Base-by-base conservation (phyloP, 257 asterid species). In the Henckelia pumila region DNA sequence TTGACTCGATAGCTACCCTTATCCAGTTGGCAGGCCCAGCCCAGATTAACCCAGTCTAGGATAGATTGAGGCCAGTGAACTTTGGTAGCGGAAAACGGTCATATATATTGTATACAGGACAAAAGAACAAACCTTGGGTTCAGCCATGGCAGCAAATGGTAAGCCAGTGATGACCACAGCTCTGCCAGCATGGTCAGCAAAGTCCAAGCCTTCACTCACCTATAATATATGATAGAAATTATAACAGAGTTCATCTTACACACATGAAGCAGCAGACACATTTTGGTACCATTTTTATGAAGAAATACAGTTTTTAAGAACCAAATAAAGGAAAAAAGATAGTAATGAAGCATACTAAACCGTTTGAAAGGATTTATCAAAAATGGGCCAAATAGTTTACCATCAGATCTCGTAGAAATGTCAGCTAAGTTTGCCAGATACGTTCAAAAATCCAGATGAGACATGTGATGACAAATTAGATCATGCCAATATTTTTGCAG, bases 191-290 rank as follows among this genome's bases (percentile, higher is more conserved):
- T 85, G 92, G 70, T 93, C 99, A 70, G 97, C 97, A 82, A 93
- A 93, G 77, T 93, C 99, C 80, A 93, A 71, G 74, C 99, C 99
- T 85, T 93, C 99, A 76, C 99, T 93, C 72, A 90, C 99, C 99
- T 93, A 73, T 50, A 25, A 67, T 49, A 72, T 23, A 71, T 22
- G 32, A 33, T 35, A 35, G 60, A 72, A 70, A 67, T 56, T 33
- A 71, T 59, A 44, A 65, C 17, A 66, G 30, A 13, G 63, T 24
- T 47, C 25, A 56, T 25, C 55, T 24, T 17, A 52, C 52, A 59
- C 58, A 59, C 47, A 64, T 55, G 30, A 26, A 47, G 65, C 4
- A 58, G 52, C 56, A 24, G 33, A 16, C 60, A 58, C 58, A 73
- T 8, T 32, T 25, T 24, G 26, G 21, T 60, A 79, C 55, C 57